Evolutionary conservation across 306 rosid species (phyloP).

Genomic region (Cicer arietinum): DNA sequence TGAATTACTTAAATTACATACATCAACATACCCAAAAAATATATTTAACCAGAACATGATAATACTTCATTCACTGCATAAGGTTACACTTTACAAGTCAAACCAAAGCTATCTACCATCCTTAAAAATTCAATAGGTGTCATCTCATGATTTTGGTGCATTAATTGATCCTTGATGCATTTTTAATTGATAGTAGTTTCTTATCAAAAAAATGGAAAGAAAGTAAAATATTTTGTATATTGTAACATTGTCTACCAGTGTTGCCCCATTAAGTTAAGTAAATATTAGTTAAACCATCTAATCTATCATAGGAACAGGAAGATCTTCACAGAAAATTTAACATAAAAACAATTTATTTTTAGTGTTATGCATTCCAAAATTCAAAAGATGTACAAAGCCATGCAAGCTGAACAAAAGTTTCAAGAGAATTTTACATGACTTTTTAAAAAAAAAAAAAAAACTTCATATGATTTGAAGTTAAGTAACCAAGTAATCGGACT

Average conservation of each 20-base stretch:
- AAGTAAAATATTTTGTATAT: neutral
- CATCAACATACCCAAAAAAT: neutral
- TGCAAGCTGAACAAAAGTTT: conserved; percentile 7
- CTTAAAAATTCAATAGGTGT: conserved; percentile 1
- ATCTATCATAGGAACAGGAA: neutral
- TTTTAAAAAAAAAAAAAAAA: neutral
- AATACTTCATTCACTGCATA: neutral
- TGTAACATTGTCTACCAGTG: too few species aligned
- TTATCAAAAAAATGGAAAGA: neutral
- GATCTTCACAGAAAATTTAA: neutral
- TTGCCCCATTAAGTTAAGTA: too few species aligned
- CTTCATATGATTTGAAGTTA: neutral
- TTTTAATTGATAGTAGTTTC: conserved; percentile 11
- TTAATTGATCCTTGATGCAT: neutral
- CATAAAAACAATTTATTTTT: neutral
- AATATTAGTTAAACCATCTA: neutral
- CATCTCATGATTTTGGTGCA: conserved; percentile 14
- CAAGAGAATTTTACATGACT: conserved; percentile 4
- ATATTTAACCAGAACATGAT: conserved; percentile 2
- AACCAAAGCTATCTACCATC: conserved; percentile 28
- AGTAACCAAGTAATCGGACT: neutral
- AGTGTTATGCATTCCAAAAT: neutral
- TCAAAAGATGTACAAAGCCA: conserved; percentile 1
- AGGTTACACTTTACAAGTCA: conserved; percentile 1
- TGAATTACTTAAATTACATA: neutral